Evolutionary conservation across 768 basidiomycete genomes (phyloP), one percentile per base, ranked within the genome.

Genomic region (Mrakia frigida): DNA sequence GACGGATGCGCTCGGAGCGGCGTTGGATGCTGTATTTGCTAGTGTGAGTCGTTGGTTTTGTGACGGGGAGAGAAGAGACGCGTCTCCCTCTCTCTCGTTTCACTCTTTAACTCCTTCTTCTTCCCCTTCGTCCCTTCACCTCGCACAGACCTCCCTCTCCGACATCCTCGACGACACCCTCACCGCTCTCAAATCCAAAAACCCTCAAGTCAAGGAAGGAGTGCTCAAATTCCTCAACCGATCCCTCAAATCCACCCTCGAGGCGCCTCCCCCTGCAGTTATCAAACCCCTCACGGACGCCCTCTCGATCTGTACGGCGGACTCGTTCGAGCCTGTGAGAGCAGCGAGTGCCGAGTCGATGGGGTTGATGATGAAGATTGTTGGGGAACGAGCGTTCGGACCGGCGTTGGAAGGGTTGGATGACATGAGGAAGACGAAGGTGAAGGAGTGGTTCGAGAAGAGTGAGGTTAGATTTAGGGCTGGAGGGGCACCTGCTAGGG

Each of bases 191-290:
- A 89, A 89, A 79, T 90, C 90, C 74, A 99, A 98, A 85, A 99
- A 98, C 81, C 97, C 97, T 1, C 94, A 97, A 83, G 92, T 97
- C 41, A 96, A 97, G 81, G 93, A 96, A 84, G 92, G 93, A 9
- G 90, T 94, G 0, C 85, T 96, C 79, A 92, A 92, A 81, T 97
- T 96, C 81, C 85, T 98, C 37, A 88, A 87, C 28, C 88, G 96
- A 70, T 91, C 88, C 81, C 87, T 99, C 67, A 85, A 89, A 2
- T 87, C 87, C 1, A 92, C 94, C 2, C 87, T 87, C 13, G 84
- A 86, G 3, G 89, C 94, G 1, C 88, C 97, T 16, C 87, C 87
- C 59, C 87, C 89, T 33, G 84, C 88, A 1, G 93, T 95, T 81
- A 86, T 98, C 78, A 94, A 97, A 80, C 87, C 89, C 0, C 84